Conservation (phyloP, 2,329 filamentous ascomycete genomes). For the Penicillium paneum region DNA sequence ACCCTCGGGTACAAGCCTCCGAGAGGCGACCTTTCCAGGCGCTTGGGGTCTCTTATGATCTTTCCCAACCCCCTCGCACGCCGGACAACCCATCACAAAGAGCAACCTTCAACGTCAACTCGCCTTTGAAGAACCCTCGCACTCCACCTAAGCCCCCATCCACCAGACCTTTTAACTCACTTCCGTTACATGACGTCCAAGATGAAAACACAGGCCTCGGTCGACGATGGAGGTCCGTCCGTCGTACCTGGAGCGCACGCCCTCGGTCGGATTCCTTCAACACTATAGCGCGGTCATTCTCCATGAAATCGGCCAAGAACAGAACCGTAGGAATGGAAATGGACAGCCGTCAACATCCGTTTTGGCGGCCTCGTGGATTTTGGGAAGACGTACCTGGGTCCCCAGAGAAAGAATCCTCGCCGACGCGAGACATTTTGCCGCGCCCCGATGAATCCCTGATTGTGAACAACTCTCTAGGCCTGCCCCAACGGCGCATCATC, state of each 20-base stretch:
- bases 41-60: slow-evolving; percentile 13
- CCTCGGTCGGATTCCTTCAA: slow-evolving; percentile 42
- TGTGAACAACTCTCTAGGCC: slow-evolving; percentile 56
- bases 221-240: slow-evolving; percentile 38
- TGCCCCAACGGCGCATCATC: slow-evolving; percentile 50
- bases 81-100: slow-evolving; percentile 23
- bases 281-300: slow-evolving; percentile 38
- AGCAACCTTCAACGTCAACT: slow-evolving; percentile 44
- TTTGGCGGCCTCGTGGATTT: slow-evolving; percentile 63
- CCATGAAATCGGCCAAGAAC: slow-evolving; percentile 42
- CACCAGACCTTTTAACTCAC: slow-evolving; percentile 55
- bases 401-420: slow-evolving; percentile 36
- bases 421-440: slow-evolving; percentile 27
- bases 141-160: slow-evolving; percentile 56
- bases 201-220: slow-evolving; percentile 22
- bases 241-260: slow-evolving; percentile 37
- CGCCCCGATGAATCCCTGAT: slow-evolving; percentile 37
- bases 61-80: slow-evolving; percentile 22
- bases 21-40: slow-evolving; percentile 32
- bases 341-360: slow-evolving; percentile 55
- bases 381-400: slow-evolving; percentile 55
- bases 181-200: slow-evolving; percentile 42
- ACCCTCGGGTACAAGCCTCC: slow-evolving; percentile 44
- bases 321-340: slow-evolving; percentile 43
- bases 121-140: slow-evolving; percentile 58